A percentile compares a stretch with the other conserved stretches of the same genome.
phyloP scores from a whole-genome alignment of 2,329 filamentous ascomycete genomes.

The Hypoxylon sp. region DNA sequence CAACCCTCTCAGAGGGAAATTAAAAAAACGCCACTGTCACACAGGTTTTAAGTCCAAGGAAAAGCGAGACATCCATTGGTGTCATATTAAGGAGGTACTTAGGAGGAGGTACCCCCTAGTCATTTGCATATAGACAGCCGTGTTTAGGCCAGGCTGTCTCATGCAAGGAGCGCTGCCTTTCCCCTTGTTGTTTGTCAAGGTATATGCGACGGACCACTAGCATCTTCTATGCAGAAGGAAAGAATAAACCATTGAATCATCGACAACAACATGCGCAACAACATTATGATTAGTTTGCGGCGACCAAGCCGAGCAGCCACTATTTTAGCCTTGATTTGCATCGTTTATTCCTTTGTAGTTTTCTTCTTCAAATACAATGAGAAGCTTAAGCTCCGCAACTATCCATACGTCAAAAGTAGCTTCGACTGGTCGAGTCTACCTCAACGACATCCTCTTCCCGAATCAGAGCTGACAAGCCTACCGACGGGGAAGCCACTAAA shows the following conservation, averaged over 20 bases:
- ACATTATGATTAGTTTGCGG: background rate
- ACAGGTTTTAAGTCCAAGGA: no score
- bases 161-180: background rate
- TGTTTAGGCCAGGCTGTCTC: background rate
- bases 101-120: no score
- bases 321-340: conserved; percentile 8
- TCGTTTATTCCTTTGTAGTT: conserved; percentile 9
- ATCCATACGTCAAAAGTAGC: conserved; percentile 44
- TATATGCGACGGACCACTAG: background rate
- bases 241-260: conserved; percentile 1
- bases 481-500: conserved; percentile 45
- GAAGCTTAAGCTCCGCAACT: background rate
- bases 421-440: conserved; percentile 50
- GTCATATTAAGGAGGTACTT: no score
- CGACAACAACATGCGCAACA: conserved; percentile 5
- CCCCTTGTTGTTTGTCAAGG: background rate
- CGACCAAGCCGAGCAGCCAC: conserved; percentile 1
- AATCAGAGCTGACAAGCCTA: conserved; percentile 42
- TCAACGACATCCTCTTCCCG: conserved; percentile 41
- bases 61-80: no score
- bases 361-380: conserved; percentile 3
- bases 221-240: background rate
- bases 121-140: no score
- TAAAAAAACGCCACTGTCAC: no score
- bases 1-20: no score